Evolutionary conservation across 305 asterid species (phyloP).

Genomic region (Ilex paraguariensis): DNA sequence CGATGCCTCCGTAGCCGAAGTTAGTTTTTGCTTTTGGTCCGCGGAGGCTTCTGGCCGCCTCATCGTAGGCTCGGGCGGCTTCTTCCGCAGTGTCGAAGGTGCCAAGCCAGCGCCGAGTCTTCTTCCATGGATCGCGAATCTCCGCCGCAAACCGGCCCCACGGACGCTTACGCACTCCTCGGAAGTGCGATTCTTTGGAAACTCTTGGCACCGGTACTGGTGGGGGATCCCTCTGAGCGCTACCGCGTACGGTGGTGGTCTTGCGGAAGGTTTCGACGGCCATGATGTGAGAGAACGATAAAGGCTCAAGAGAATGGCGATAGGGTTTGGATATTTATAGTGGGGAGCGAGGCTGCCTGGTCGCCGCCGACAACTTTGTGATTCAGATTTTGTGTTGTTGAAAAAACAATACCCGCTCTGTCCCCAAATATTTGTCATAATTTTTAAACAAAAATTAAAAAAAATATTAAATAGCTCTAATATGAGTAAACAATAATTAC

Average conservation of each 20-base stretch:
- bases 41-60: slow-evolving; percentile 50
- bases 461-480: too few relatives aligned
- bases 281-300: background rate
- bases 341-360: background rate
- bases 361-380: background rate
- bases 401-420: too few relatives aligned
- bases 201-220: background rate
- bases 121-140: slow-evolving; percentile 70
- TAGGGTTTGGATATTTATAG: background rate
- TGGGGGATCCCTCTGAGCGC: background rate
- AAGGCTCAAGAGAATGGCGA: background rate
- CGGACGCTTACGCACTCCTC: slow-evolving; percentile 58
- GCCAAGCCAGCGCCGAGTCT: slow-evolving; percentile 69
- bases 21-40: slow-evolving; percentile 65
- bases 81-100: slow-evolving; percentile 65
- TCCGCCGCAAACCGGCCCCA: slow-evolving; percentile 66
- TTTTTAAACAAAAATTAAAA: too few relatives aligned
- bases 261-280: background rate
- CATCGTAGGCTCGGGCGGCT: slow-evolving; percentile 71
- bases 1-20: slow-evolving; percentile 22
- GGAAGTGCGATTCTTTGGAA: slow-evolving; percentile 31
- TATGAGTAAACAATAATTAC: too few relatives aligned
- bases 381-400: too few relatives aligned
- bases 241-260: background rate
- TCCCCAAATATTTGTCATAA: too few relatives aligned